A percentile compares a stretch with the other conserved stretches of the same genome.
phyloP scores from a whole-genome alignment of 2,329 filamentous ascomycete species.

The Cladorrhinum sp. region DNA sequence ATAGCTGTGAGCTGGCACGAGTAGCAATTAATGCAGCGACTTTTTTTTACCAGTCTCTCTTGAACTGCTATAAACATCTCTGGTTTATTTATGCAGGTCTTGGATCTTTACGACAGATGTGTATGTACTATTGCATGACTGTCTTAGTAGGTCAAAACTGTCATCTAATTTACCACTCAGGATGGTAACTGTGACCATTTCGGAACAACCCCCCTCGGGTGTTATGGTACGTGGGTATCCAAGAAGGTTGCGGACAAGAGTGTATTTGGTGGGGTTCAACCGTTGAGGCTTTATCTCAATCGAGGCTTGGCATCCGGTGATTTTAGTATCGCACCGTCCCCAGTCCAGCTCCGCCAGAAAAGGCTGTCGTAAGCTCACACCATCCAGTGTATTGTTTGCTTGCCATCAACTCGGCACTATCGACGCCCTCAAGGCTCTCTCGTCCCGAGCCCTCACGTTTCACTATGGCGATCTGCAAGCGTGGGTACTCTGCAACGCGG shows the following conservation, averaged over 20 bases:
- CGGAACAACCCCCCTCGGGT: not conserved
- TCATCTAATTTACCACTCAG: no score
- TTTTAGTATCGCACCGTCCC: not conserved
- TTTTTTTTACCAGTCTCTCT: no score
- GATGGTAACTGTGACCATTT: no score
- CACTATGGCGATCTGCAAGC: not conserved
- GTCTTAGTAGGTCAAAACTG: no score
- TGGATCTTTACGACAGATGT: no score
- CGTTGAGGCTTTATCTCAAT: not conserved
- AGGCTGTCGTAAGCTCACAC: not conserved
- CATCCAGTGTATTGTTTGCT: not conserved
- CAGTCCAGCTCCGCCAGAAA: not conserved
- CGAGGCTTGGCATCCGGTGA: not conserved
- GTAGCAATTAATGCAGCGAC: no score
- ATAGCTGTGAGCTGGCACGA: no score
- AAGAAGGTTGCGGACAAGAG: not conserved
- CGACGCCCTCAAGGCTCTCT: not conserved
- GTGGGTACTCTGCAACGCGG: not conserved
- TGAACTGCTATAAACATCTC: no score
- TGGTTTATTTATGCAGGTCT: no score
- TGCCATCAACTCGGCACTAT: not conserved
- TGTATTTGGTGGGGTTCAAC: not conserved
- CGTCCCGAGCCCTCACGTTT: not conserved
- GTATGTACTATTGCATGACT: no score
- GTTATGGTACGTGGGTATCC: no score